phyloP scores from a whole-genome alignment of 352 stramenopile genomes.

The Globisporangium okanoganense region DNA sequence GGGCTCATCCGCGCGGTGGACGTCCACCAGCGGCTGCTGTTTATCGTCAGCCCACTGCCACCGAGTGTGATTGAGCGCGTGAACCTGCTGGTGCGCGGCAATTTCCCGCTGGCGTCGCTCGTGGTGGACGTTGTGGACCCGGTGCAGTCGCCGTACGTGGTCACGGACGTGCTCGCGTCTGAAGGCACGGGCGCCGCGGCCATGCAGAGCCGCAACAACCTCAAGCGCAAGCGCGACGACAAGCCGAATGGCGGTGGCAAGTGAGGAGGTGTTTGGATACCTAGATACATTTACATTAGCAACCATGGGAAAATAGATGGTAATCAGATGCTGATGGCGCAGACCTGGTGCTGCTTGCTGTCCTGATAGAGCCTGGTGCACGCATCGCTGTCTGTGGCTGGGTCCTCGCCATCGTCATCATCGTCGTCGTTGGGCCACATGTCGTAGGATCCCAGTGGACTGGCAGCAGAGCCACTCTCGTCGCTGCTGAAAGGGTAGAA shows the following conservation, averaged over 20 bases:
- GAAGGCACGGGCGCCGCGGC: conserved; percentile 68
- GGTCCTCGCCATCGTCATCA: background rate
- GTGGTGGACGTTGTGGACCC: conserved; percentile 43
- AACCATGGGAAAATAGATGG: background rate
- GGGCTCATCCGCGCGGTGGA: conserved; percentile 70
- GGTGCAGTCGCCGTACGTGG: conserved; percentile 52
- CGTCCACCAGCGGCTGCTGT: conserved; percentile 41
- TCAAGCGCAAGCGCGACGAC: conserved; percentile 82
- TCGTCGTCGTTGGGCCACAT: conserved; percentile 6
- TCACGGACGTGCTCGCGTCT: conserved; percentile 61
- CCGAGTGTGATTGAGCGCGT: conserved; percentile 45
- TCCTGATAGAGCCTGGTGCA: conserved; percentile 36
- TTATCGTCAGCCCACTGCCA: conserved; percentile 68
- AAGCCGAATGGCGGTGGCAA: conserved; percentile 6
- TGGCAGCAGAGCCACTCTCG: background rate
- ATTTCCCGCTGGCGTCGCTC: conserved; percentile 52
- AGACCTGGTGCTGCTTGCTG: conserved; percentile 41
- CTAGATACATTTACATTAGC: background rate
- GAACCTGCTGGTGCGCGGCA: conserved; percentile 73
- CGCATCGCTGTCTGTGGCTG: conserved; percentile 29
- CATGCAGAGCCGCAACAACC: conserved; percentile 87
- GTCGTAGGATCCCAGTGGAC: background rate
- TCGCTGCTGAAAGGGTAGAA: background rate
- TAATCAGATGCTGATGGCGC: conserved; percentile 40
- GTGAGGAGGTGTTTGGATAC: background rate